Evolutionary conservation across 495 filamentous ascomycete genomes (phyloP).

Genomic region (Poronia punctata): DNA sequence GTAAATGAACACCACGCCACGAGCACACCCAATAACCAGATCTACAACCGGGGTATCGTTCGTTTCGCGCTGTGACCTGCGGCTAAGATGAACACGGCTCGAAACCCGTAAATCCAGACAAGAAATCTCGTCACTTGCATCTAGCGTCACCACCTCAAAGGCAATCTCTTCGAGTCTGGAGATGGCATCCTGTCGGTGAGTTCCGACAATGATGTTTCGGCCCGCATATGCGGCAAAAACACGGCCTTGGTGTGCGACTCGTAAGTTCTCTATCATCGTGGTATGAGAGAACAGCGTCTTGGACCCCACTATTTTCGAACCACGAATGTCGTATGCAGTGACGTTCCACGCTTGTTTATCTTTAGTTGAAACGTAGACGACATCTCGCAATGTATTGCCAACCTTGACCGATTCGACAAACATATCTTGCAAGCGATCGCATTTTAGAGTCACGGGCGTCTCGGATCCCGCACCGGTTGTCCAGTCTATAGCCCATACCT

Average conservation of each 20-base stretch:
- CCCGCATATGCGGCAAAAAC: constrained; percentile 18
- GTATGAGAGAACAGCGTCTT: constrained; percentile 27
- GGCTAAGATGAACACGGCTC: constrained; percentile 22
- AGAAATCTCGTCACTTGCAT: constrained; percentile 47
- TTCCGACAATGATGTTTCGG: constrained; percentile 18
- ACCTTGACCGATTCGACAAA: constrained; percentile 35
- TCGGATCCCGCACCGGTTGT: constrained; percentile 45
- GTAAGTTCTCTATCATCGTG: constrained; percentile 26
- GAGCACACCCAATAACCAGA: constrained; percentile 64
- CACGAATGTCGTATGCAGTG: constrained; percentile 31
- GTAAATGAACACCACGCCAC: constrained; percentile 72
- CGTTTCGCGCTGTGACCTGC: constrained; percentile 28
- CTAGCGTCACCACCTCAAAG: constrained; percentile 44
- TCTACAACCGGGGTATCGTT: constrained; percentile 45
- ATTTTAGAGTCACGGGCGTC: constrained; percentile 26
- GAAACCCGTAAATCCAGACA: constrained; percentile 47
- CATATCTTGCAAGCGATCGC: constrained; percentile 28
- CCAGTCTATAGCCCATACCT: constrained; percentile 73
- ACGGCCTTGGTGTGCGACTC: constrained; percentile 17
- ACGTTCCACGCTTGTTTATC: constrained; percentile 32
- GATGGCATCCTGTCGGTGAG: constrained; percentile 5
- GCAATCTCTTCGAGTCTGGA: constrained; percentile 29
- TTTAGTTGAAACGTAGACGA: constrained; percentile 34
- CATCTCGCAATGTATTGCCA: constrained; percentile 28
- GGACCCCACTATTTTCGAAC: constrained; percentile 13